A percentile compares a stretch with the other conserved stretches of the same genome.
These are phyloP conservation scores for Buddleja alternifolia DNA, from an alignment of 257 asterid species.

Conservation along the genomic window DNA sequence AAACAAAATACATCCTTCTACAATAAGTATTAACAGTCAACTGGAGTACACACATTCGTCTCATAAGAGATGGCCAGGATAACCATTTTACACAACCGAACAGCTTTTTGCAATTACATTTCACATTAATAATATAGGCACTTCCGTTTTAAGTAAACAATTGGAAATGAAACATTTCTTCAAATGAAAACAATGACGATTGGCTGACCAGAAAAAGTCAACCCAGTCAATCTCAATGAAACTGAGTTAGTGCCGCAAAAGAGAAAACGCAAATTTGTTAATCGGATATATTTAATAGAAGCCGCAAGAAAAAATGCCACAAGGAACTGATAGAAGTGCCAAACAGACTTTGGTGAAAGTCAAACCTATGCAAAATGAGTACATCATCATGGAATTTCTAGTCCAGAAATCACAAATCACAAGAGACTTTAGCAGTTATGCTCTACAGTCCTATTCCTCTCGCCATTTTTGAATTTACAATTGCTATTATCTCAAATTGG, in stretches of 20 bases:
- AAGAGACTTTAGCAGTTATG: not conserved
- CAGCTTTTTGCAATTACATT: not conserved
- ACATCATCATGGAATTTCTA: not conserved
- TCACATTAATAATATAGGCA: not conserved
- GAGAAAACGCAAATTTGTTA: not conserved
- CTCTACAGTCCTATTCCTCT: too few relatives aligned
- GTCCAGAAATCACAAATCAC: conserved; percentile 17
- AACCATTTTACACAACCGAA: not conserved
- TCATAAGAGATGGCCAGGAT: not conserved
- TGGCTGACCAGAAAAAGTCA: conserved; percentile 3
- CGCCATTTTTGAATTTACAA: too few relatives aligned
- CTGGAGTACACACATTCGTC: not conserved
- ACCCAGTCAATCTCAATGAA: not conserved
- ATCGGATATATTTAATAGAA: not conserved
- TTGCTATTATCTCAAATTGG: not conserved
- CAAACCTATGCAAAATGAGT: conserved; percentile 5
- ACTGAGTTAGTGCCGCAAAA: not conserved
- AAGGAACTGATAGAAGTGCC: not conserved
- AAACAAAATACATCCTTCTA: conserved; percentile 2
- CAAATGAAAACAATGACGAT: not conserved
- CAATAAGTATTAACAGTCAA: not conserved
- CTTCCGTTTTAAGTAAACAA: not conserved
- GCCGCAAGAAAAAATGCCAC: conserved; percentile 6
- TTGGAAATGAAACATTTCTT: not conserved
- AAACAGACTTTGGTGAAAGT: not conserved